Evolutionary conservation across 2,329 filamentous ascomycete species (phyloP).

Genomic region (Microsporum ferrugineum): DNA sequence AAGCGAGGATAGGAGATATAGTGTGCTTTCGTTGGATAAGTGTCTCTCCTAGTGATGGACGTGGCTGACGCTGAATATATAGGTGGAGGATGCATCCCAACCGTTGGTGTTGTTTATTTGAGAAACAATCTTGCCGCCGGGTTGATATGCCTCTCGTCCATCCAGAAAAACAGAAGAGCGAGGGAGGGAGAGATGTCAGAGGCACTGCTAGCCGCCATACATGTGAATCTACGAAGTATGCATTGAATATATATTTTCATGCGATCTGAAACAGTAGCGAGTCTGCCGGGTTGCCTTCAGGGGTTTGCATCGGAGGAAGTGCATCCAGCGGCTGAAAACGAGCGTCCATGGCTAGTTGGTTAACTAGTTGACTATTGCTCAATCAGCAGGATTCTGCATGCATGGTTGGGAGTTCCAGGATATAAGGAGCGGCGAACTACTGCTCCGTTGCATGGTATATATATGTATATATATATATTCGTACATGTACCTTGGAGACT

Average conservation of each 20-base stretch:
- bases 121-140: background rate
- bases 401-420: background rate
- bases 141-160: background rate
- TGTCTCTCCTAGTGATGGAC: background rate
- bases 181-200: background rate
- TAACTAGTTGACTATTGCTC: no score
- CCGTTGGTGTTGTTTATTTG: background rate
- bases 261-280: background rate
- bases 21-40: background rate
- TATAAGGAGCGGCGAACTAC: background rate
- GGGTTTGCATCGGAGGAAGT: background rate
- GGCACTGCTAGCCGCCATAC: background rate
- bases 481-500: background rate
- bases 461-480: background rate
- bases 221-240: background rate
- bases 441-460: no score
- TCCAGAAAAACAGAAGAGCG: background rate
- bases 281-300: background rate
- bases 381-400: background rate
- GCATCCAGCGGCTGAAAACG: background rate
- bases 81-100: background rate
- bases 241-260: background rate
- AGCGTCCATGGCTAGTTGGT: background rate
- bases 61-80: background rate
- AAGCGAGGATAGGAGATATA: background rate